These are phyloP conservation scores for Leccinum olivaceopallidum DNA, from an alignment of 768 basidiomycete species.

Conservation along the genomic window DNA sequence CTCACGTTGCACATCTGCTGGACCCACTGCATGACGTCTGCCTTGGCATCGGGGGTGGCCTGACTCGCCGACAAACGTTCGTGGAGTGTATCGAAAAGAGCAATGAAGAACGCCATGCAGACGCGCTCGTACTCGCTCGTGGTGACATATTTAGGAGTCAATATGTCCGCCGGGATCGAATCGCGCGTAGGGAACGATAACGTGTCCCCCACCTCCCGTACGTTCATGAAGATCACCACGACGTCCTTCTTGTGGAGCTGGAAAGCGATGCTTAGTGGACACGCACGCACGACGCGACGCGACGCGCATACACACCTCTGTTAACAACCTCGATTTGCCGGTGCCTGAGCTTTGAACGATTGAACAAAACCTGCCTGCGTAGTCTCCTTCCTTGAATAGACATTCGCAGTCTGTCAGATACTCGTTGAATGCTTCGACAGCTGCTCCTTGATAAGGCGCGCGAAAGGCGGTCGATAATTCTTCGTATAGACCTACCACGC, in stretches of 20 bases:
- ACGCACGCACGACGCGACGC: too few relatives aligned
- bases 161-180: background rate
- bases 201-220: background rate
- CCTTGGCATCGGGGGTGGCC: background rate
- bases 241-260: background rate
- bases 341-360: slow-evolving; percentile 6
- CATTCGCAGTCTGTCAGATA: slow-evolving; percentile 7
- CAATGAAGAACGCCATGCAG: slow-evolving; percentile 9
- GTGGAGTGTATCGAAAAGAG: slow-evolving; percentile 9
- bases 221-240: background rate
- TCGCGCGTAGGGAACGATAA: background rate
- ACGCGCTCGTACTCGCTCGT: background rate
- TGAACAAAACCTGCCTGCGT: slow-evolving; percentile 7
- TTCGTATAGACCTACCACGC: background rate
- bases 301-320: background rate
- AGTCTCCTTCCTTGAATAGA: background rate
- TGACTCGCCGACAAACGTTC: background rate
- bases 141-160: background rate
- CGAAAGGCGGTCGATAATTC: background rate
- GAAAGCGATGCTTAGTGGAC: background rate
- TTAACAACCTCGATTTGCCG: slow-evolving; percentile 3
- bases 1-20: background rate
- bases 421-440: slow-evolving; percentile 6
- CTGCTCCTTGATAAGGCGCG: background rate
- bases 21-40: background rate